A percentile compares a stretch with the other conserved stretches of the same genome.
Conservation (phyloP, 352 stramenopile genomes). For the Globisporangium radiosum region DNA sequence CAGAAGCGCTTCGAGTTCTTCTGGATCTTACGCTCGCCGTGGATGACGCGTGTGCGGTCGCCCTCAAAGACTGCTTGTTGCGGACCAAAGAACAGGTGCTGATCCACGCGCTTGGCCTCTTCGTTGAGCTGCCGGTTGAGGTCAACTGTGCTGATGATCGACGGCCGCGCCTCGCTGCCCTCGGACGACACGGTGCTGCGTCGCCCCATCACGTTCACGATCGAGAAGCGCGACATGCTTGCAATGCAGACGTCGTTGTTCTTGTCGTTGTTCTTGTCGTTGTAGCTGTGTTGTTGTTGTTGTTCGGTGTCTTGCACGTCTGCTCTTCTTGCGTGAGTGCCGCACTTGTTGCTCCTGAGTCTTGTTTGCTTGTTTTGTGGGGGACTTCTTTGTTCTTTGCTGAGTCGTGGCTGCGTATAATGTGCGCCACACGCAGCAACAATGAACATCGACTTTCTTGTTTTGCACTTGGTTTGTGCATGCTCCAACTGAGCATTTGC, state of each 20-base stretch:
- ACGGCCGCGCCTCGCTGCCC: slow-evolving; percentile 54
- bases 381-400: neutral
- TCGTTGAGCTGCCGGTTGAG: slow-evolving; percentile 71
- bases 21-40: slow-evolving; percentile 82
- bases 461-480: too few relatives aligned
- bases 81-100: slow-evolving; percentile 80
- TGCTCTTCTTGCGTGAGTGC: too few relatives aligned
- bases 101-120: slow-evolving; percentile 52
- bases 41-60: slow-evolving; percentile 77
- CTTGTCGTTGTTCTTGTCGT: neutral
- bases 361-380: neutral
- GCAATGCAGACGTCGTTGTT: neutral
- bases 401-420: neutral
- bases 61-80: slow-evolving; percentile 66
- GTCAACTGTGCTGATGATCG: slow-evolving; percentile 50
- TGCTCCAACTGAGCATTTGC: too few relatives aligned
- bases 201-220: slow-evolving; percentile 59
- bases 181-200: slow-evolving; percentile 42
- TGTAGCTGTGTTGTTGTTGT: neutral
- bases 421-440: too few relatives aligned
- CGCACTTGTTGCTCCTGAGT: neutral
- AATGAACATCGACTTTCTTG: too few relatives aligned
- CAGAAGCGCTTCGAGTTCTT: slow-evolving; percentile 80
- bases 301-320: neutral
- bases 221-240: slow-evolving; percentile 75